These are phyloP conservation scores for Medicago lupulina DNA, from an alignment of 306 rosid species.

Conservation along the genomic window DNA sequence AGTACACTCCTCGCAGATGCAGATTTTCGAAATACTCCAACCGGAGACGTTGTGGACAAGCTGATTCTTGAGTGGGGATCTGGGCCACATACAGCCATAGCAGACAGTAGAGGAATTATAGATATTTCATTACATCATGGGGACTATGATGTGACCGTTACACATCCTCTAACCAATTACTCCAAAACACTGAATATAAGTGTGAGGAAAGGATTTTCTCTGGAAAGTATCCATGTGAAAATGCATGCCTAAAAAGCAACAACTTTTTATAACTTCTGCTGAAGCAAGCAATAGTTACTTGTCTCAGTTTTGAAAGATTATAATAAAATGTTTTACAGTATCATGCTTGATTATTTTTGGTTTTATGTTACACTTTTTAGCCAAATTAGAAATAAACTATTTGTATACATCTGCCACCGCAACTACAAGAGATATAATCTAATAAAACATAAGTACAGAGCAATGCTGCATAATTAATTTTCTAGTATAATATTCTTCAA, in stretches of 20 bases:
- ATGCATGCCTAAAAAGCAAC: conserved; percentile 41
- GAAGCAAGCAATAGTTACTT: conserved; percentile 19
- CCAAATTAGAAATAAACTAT: conserved; percentile 24
- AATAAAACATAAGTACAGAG: conserved; percentile 16
- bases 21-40: conserved; percentile 63
- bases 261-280: neutral
- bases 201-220: conserved; percentile 51
- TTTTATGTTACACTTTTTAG: conserved; percentile 2
- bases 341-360: conserved; percentile 17
- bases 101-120: conserved; percentile 60
- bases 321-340: conserved; percentile 25
- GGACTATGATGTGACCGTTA: conserved; percentile 67
- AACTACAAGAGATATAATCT: conserved; percentile 33
- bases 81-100: conserved; percentile 39
- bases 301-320: conserved; percentile 13
- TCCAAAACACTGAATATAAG: conserved; percentile 50
- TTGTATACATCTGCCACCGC: conserved; percentile 29
- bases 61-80: conserved; percentile 70
- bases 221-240: conserved; percentile 47
- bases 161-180: conserved; percentile 51
- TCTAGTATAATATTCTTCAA: conserved; percentile 38
- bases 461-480: conserved; percentile 22
- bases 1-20: conserved; percentile 53
- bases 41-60: conserved; percentile 81
- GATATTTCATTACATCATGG: conserved; percentile 72